Evolutionary conservation across 352 stramenopile species (phyloP).

Genomic region (Globisporangium canariense): DNA sequence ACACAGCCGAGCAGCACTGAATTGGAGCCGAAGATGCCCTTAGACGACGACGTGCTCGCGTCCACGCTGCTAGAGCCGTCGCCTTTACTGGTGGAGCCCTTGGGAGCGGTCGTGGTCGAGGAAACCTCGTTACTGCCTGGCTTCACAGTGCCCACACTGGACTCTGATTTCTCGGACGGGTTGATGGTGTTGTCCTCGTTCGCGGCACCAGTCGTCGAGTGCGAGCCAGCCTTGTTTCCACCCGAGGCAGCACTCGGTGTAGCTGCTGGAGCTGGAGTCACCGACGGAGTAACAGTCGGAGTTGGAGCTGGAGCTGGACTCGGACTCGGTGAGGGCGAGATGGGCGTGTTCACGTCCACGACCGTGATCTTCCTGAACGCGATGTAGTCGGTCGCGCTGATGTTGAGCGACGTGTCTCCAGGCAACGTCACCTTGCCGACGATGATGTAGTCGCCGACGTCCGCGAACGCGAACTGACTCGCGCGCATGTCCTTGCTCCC

Average conservation of each 20-base stretch:
- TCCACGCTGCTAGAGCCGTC: slow-evolving; percentile 13
- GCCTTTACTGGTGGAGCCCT: neutral
- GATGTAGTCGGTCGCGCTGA: slow-evolving; percentile 61
- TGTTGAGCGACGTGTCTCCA: slow-evolving; percentile 31
- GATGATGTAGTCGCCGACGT: slow-evolving; percentile 58
- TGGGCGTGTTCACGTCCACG: slow-evolving; percentile 37
- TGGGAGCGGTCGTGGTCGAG: neutral
- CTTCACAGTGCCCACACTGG: slow-evolving; percentile 7
- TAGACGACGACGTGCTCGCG: slow-evolving; percentile 12
- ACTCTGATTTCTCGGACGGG: neutral
- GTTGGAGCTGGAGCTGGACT: slow-evolving; percentile 15
- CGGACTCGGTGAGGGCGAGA: slow-evolving; percentile 25
- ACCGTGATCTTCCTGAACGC: slow-evolving; percentile 67
- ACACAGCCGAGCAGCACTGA: slow-evolving; percentile 38
- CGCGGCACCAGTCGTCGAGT: neutral
- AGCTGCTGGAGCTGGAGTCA: slow-evolving; percentile 15
- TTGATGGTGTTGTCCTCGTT: slow-evolving; percentile 6
- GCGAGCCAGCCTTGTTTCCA: neutral
- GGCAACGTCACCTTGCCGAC: slow-evolving; percentile 61
- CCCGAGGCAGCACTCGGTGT: slow-evolving; percentile 6
- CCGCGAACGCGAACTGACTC: slow-evolving; percentile 45
- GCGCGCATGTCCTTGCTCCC: slow-evolving; percentile 45
- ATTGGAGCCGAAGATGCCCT: slow-evolving; percentile 19
- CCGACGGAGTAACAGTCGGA: neutral
- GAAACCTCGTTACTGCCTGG: slow-evolving; percentile 2